Evolutionary conservation across 208 protist genomes (phyloP), one percentile per base, ranked within the genome.

Genomic region (Crithidia fasciculata): DNA sequence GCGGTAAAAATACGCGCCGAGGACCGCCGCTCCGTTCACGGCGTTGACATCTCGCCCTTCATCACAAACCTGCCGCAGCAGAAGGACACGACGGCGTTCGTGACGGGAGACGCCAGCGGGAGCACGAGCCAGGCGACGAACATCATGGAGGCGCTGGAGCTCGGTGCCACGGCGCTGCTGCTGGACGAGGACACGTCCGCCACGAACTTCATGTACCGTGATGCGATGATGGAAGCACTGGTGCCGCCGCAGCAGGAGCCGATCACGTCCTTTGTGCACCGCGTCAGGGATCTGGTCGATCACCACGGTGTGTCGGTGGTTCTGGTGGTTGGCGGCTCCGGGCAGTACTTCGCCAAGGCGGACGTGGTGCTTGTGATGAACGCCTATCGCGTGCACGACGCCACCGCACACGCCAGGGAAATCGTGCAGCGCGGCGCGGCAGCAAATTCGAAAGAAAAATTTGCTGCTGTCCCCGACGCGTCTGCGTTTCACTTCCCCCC

Each of bases 171-270:
- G 15, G 62, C 88, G 52, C 73, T 99, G 58, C 80, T 99, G 40
- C 85, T 99, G 13, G 98, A 99, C 80, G 97, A 99, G 78, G 98
- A 99, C 81, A 99, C 96, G 7, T 96, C 81, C 53, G 97, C 98
- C 4, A 99, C 97, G 41, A 99, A 99, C 86, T 97, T 99, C 67
- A 97, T 99, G 95, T 95, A 97, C 52, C 92, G 96, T 8, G 95
- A 98, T 71, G 67, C 70, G 40, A 78, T 90, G 18, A 98, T 99
- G 96, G 74, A 90, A 76, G 64, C 74, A 82, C 88, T 99, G 47
- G 96, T 99, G 36, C 77, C 88, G 47, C 69, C 70, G 37, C 75
- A 85, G 18, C 73, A 94, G 72, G 97, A 99, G 76, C 97, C 98
- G 28, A 99, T 99, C 78, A 98, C 92, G 0, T 91, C 95, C 4